Conservation (phyloP, 2,329 filamentous ascomycete species). For the Parastagonospora nodorum region DNA sequence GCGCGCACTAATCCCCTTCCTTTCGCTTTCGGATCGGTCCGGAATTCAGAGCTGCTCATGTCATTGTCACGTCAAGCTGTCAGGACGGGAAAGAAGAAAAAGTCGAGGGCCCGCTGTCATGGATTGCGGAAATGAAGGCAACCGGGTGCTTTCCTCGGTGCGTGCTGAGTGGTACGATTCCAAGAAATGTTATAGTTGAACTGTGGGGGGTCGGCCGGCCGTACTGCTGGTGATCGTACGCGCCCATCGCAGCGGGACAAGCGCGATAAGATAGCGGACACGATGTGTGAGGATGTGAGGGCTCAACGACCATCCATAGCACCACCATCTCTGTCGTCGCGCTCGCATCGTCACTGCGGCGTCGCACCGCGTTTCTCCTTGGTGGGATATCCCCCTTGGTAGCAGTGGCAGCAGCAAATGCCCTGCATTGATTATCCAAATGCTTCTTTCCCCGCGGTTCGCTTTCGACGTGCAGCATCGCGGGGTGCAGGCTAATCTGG, state of each 20-base stretch:
- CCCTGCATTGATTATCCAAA: conserved; percentile 1
- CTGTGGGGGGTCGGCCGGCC: too few species aligned
- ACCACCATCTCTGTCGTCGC: not conserved
- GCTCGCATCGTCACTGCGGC: not conserved
- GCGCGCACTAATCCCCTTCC: not conserved
- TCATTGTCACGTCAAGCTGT: not conserved
- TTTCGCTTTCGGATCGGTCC: not conserved
- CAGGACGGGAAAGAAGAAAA: too few species aligned
- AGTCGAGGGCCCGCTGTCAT: not conserved
- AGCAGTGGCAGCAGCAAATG: not conserved
- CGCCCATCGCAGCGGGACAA: too few species aligned
- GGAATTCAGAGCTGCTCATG: not conserved
- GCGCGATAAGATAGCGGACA: too few species aligned
- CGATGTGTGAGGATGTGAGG: too few species aligned
- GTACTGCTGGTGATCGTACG: too few species aligned
- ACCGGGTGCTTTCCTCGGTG: too few species aligned
- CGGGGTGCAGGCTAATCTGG: conserved; percentile 2
- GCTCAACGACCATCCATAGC: too few species aligned
- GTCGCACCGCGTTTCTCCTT: not conserved
- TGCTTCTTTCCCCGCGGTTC: conserved; percentile 5
- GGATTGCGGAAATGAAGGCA: not conserved
- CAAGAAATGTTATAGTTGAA: too few species aligned
- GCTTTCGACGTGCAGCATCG: conserved; percentile 1
- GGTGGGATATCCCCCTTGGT: not conserved
- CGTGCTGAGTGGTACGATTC: too few species aligned